phyloP scores from a whole-genome alignment of 371 early-diverging fungal species.

The Apophysomyces ossiformis region DNA sequence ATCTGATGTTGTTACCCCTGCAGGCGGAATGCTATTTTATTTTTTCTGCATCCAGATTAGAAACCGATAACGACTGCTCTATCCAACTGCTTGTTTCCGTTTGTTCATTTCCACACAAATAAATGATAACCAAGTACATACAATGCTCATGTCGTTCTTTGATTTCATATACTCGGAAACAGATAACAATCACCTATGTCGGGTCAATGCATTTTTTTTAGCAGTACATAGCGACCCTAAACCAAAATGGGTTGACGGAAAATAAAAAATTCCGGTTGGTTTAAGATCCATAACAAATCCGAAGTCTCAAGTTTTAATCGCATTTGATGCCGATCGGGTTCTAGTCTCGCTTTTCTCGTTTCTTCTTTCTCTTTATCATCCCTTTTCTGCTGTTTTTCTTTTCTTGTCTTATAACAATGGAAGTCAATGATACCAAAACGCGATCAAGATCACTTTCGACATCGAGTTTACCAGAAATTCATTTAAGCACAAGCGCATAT shows the following conservation, averaged over 20 bases:
- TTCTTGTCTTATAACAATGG: neutral
- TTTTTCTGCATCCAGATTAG: too few relatives aligned
- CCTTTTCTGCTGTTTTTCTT: neutral
- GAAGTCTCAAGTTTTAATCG: neutral
- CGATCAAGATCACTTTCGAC: slow-evolving; percentile 3
- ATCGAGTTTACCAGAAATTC: slow-evolving; percentile 14
- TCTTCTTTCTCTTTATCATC: neutral
- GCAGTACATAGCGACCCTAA: neutral
- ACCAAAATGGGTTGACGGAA: neutral
- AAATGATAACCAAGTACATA: too few relatives aligned
- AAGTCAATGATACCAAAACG: neutral
- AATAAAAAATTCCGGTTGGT: slow-evolving; percentile 4
- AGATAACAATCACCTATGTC: neutral
- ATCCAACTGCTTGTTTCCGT: too few relatives aligned
- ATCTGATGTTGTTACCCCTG: neutral
- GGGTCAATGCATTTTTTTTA: slow-evolving; percentile 5
- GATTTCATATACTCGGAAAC: neutral
- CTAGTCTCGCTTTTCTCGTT: neutral
- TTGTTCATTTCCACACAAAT: too few relatives aligned
- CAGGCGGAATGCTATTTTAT: too few relatives aligned
- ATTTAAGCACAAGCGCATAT: slow-evolving; percentile 3
- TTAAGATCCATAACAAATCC: neutral
- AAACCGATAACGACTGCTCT: too few relatives aligned
- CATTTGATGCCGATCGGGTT: slow-evolving; percentile 6
- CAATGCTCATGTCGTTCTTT: too few relatives aligned